phyloP scores from a whole-genome alignment of 2,329 filamentous ascomycete species.

The Beauveria varroae region DNA sequence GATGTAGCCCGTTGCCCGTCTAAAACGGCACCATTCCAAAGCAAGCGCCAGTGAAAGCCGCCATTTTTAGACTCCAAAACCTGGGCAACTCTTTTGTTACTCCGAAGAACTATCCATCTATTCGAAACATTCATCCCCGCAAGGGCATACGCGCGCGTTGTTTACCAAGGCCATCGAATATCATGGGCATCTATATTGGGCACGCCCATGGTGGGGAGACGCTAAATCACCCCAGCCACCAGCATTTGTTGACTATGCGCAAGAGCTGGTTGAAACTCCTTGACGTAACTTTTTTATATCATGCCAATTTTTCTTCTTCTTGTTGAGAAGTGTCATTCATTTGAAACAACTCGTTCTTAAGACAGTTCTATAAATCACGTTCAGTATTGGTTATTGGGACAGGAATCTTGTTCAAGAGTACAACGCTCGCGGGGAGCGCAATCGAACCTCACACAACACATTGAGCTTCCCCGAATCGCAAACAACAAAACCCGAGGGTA shows the following conservation, averaged over 20 bases:
- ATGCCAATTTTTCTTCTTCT: background rate
- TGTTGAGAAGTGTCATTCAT: background rate
- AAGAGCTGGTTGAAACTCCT: background rate
- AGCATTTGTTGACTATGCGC: conserved; percentile 1
- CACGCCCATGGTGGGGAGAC: background rate
- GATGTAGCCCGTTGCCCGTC: background rate
- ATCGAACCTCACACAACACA: background rate
- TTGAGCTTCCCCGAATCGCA: background rate
- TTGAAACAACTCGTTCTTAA: background rate
- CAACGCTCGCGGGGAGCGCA: background rate
- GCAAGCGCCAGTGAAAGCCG: background rate
- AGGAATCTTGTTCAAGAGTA: no score
- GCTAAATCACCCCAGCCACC: conserved; percentile 13
- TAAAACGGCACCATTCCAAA: background rate
- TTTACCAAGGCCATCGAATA: no score
- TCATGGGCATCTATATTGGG: background rate
- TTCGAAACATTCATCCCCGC: no score
- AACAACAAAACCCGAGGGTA: background rate
- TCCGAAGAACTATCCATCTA: no score
- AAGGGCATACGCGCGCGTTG: no score
- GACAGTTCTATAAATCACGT: no score
- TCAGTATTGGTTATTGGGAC: no score
- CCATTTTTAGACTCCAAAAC: background rate
- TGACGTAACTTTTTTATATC: background rate
- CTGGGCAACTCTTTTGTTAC: no score